Evolutionary conservation across 495 filamentous ascomycete genomes (phyloP).

Genomic region (Talaromyces borbonicus): DNA sequence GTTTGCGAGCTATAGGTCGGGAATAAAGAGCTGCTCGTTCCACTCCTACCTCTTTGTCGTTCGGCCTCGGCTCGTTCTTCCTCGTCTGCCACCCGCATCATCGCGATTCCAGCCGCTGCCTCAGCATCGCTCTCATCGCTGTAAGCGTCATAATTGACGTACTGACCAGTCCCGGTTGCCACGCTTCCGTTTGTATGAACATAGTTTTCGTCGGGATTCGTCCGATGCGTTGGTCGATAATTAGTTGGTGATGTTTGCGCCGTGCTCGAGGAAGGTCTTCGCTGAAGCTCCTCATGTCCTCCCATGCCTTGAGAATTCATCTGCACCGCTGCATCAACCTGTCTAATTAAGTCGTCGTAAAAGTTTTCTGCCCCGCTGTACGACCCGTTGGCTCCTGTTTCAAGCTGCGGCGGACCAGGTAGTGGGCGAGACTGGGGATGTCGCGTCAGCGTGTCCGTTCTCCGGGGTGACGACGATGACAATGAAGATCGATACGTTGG

Average conservation of each 20-base stretch:
- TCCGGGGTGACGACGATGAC: constrained; percentile 35
- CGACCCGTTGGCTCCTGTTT: constrained; percentile 26
- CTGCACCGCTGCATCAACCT: constrained; percentile 39
- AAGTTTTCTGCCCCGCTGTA: constrained; percentile 15
- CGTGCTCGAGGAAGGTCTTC: neutral
- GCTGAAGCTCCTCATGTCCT: neutral
- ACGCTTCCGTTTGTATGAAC: constrained; percentile 42
- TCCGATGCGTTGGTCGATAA: constrained; percentile 13
- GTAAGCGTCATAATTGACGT: constrained; percentile 44
- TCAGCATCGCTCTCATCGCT: constrained; percentile 84
- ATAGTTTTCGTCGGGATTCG: constrained; percentile 34
- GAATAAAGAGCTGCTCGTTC: constrained; percentile 31
- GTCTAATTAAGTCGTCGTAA: constrained; percentile 35
- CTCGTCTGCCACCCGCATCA: constrained; percentile 76
- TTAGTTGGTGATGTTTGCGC: neutral
- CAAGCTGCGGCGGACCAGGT: constrained; percentile 44
- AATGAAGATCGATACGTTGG: constrained; percentile 35
- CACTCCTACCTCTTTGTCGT: constrained; percentile 45
- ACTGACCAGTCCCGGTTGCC: constrained; percentile 32
- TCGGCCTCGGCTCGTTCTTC: constrained; percentile 52
- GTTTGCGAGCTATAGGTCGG: constrained; percentile 19
- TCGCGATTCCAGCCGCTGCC: constrained; percentile 73
- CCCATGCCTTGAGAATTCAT: constrained; percentile 12
- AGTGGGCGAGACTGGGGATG: constrained; percentile 53
- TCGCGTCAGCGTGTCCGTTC: constrained; percentile 43